Percentiles rank a stretch among this genome's conserved stretches.
phyloP scores from a whole-genome alignment of 2,329 filamentous ascomycete species.

The Amesomyces nigricolor region DNA sequence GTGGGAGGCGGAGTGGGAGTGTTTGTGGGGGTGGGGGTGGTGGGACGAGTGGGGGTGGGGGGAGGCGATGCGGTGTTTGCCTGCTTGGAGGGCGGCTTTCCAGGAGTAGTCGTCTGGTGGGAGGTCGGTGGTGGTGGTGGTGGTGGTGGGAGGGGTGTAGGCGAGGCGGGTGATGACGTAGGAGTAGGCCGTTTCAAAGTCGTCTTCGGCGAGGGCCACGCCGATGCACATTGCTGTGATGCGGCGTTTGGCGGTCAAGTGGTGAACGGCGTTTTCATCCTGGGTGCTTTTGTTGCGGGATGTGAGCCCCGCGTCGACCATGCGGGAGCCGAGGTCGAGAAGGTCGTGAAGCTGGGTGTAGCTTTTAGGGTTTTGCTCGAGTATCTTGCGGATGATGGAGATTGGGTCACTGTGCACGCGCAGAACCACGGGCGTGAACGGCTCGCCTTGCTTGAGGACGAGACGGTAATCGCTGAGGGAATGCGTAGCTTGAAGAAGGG shows the following conservation, averaged over 20 bases:
- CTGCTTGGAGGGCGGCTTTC: constrained; percentile 73
- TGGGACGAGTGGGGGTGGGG: too few species aligned
- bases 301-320: constrained; percentile 57
- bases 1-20: constrained; percentile 49
- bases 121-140: background rate
- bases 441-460: constrained; percentile 71
- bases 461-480: constrained; percentile 70
- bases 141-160: constrained; percentile 3
- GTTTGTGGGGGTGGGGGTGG: constrained; percentile 28
- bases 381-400: constrained; percentile 63
- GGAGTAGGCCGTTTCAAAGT: constrained; percentile 81
- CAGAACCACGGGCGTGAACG: constrained; percentile 71
- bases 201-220: constrained; percentile 68
- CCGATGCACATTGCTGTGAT: constrained; percentile 78
- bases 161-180: constrained; percentile 68
- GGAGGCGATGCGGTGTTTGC: constrained; percentile 55
- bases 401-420: constrained; percentile 72
- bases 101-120: constrained; percentile 62
- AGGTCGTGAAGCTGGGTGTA: constrained; percentile 73
- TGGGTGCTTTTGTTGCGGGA: constrained; percentile 27
- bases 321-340: constrained; percentile 60
- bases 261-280: constrained; percentile 29
- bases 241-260: constrained; percentile 50
- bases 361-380: constrained; percentile 68
- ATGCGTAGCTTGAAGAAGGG: constrained; percentile 68